Evolutionary conservation across 352 stramenopile species (phyloP), one percentile per base, ranked within the genome.

Genomic region (Chrysophaeum taylorii): DNA sequence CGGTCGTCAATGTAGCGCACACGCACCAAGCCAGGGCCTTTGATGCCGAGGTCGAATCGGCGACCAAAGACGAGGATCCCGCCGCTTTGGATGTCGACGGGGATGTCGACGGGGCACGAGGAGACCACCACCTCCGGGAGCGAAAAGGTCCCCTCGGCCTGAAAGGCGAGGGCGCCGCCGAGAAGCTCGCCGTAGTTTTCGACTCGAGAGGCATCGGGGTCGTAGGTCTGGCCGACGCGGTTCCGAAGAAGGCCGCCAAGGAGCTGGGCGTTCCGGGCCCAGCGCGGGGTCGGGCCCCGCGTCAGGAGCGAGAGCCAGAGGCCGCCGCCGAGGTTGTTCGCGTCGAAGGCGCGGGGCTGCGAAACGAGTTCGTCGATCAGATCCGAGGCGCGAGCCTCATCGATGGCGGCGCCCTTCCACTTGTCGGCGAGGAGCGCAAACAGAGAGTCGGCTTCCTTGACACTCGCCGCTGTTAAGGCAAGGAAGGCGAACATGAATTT

Each of bases 141-240:
- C 33, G 14, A 9, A 36, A 66, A 66, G 14, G 33, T 42, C 33
- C 57, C 57, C 14, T 48, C 33, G 33, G 57, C 57, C 14, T 9
- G 1, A 36, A 66, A 66, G 57, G 31, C 27, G 14, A 66, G 9
- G 14, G 18, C 9, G 14, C 5, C 33, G 57, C 57, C 57, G 57
- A 66, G 33, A 18, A 66, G 1, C 36, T 66, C 57, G 33, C 57
- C 57, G n/a, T 66, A 66, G n/a, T 66, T 66, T 1, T n/a, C 14
- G 18, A 66, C 57, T 23, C 16, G 4, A 2, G 9, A 2, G 2
- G 9, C 4, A 14, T 66, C 9, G 33, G 31, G 1, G 21, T 27
- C 9, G 57, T 66, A 66, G 18, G 31, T 31, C 57, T 66, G 57
- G 33, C 57, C 57, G 31, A 36, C 27, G 16, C 35, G 31, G 35